phyloP scores from a whole-genome alignment of 1,284 basidiomycete genomes.

The Austropuccinia psidii region DNA sequence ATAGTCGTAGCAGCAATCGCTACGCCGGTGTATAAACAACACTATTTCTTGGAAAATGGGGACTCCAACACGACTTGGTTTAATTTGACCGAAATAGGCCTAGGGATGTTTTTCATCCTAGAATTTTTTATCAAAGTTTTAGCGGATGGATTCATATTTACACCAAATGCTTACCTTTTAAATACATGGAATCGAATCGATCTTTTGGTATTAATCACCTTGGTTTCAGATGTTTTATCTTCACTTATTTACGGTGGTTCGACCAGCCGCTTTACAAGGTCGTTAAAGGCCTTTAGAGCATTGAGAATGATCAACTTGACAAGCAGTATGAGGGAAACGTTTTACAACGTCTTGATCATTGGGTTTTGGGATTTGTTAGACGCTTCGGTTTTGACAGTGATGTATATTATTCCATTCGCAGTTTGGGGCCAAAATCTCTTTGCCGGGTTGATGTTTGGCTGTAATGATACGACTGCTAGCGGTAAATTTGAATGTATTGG shows the following conservation, averaged over 20 bases:
- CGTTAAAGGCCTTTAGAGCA: constrained; percentile 81
- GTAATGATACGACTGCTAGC: constrained; percentile 61
- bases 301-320: constrained; percentile 84
- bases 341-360: constrained; percentile 82
- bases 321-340: constrained; percentile 76
- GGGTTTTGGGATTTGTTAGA: constrained; percentile 80
- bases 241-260: constrained; percentile 55
- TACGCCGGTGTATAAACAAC: constrained; percentile 73
- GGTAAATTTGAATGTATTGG: constrained; percentile 55
- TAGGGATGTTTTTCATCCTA: constrained; percentile 67
- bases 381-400: constrained; percentile 80
- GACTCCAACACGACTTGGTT: constrained; percentile 33
- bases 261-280: constrained; percentile 70
- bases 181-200: constrained; percentile 91
- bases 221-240: constrained; percentile 68
- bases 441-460: constrained; percentile 70
- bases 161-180: constrained; percentile 86
- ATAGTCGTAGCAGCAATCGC: constrained; percentile 78
- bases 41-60: constrained; percentile 41
- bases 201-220: constrained; percentile 71
- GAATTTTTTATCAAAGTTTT: constrained; percentile 87
- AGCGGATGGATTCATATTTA: constrained; percentile 65
- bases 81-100: constrained; percentile 50
- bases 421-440: constrained; percentile 97
- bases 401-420: constrained; percentile 92